Evolutionary conservation across 2,329 filamentous ascomycete genomes (phyloP), one percentile per base, ranked within the genome.

Genomic region (Hypoxylon sp.): DNA sequence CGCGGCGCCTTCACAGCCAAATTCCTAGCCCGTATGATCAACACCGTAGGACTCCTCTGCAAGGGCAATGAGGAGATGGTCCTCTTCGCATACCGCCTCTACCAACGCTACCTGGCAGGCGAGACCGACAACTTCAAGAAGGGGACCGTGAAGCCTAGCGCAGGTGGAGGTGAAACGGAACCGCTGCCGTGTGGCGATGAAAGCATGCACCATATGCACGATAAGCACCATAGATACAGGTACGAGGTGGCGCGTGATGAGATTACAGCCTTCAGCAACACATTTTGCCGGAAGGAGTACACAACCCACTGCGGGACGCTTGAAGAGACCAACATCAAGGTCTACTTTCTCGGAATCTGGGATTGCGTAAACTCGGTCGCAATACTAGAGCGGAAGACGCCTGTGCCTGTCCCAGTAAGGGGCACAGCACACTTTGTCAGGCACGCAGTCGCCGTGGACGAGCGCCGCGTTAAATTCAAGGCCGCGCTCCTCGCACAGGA

Each of bases 311-410:
- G 63, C 22, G 57, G 54, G 3, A 54, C 58, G n/a, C 28, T 56
- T 16, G 50, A 56, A 8, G 68, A 59, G 1, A 32, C 12, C 8
- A 73, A 72, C 12, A 72, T 84, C 51, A 81, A 80, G 45, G 80
- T 85, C 5, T 82, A 83, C 71, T 86, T 86, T 72, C 80, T 86
- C n/a, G 84, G 84, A 1, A 78, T 86, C 42, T 86, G 83, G 77
- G 84, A 87, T 68, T 84, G 81, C 62, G 84, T 87, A 42, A 84
- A 83, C 70, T 83, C 81, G 2, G 83, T 86, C 6, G 77, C 80
- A 5, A 77, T 81, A 12, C 64, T 81, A 24, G 80, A 81, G 61
- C 51, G 68, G 9, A 80, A 76, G 56, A 74, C 78, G 22, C 77
- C 74, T n/a, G 72, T 78, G 24, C 80, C 80, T 3, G 75, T 78